These are phyloP conservation scores for Calonectria honghensis DNA, from an alignment of 2,329 filamentous ascomycete species.

Conservation along the genomic window DNA sequence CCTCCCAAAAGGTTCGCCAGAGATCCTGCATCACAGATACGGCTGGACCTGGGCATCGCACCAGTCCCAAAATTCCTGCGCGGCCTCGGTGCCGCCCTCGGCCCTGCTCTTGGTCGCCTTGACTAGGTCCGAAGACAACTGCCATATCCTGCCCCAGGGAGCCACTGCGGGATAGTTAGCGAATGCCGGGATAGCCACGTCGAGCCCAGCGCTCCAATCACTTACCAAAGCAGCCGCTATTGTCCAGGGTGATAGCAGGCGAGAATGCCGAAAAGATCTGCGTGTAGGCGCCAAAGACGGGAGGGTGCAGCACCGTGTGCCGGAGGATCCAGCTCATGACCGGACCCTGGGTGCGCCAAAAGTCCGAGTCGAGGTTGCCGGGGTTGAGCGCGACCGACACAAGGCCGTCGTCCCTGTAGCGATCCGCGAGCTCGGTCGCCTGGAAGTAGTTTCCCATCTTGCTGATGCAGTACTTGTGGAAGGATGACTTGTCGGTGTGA, in stretches of 20 bases:
- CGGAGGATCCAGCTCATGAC: constrained; percentile 44
- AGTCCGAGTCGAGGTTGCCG: constrained; percentile 62
- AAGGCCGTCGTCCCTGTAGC: constrained; percentile 55
- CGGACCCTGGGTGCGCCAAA: constrained; percentile 57
- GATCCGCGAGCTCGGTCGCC: constrained; percentile 56
- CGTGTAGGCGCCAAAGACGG: constrained; percentile 67
- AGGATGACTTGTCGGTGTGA: constrained; percentile 27
- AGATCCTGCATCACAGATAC: background rate
- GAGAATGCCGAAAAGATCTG: constrained; percentile 68
- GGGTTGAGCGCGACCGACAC: constrained; percentile 61
- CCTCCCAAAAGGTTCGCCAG: background rate
- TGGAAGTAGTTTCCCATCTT: constrained; percentile 59
- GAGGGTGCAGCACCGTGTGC: constrained; percentile 51
- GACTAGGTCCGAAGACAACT: constrained; percentile 56
- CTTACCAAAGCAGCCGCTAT: constrained; percentile 47
- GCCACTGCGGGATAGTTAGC: constrained; percentile 52
- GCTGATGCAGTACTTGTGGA: constrained; percentile 54
- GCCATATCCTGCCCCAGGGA: constrained; percentile 61
- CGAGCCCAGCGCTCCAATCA: background rate
- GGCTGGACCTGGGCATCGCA: constrained; percentile 59
- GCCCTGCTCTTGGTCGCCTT: constrained; percentile 53
- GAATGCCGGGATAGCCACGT: background rate
- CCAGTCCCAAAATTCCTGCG: constrained; percentile 63
- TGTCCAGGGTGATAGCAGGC: constrained; percentile 62
- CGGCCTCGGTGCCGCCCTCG: constrained; percentile 60